phyloP scores from a whole-genome alignment of 768 basidiomycete species.

The Lentinula aciculospora region DNA sequence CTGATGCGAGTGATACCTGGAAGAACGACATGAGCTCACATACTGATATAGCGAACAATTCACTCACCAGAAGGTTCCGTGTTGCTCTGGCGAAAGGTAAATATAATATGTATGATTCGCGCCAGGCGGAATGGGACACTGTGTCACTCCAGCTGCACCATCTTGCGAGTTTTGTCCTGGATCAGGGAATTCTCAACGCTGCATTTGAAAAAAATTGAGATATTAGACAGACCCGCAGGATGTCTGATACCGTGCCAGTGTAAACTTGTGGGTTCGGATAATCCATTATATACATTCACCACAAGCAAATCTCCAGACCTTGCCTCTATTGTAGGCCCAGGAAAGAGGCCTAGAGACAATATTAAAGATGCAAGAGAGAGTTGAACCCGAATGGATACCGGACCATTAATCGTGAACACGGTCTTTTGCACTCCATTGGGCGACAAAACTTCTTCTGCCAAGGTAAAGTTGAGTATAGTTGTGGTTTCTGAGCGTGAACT shows the following conservation, averaged over 20 bases:
- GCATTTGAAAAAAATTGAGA: not conserved
- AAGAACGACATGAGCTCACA: not conserved
- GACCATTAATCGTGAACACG: constrained; percentile 2
- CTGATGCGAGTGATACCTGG: constrained; percentile 8
- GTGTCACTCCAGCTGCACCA: constrained; percentile 5
- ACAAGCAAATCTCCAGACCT: constrained; percentile 27
- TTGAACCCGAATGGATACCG: not conserved
- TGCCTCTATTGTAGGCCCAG: constrained; percentile 26
- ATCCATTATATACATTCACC: constrained; percentile 27
- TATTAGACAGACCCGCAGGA: not conserved
- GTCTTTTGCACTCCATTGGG: constrained; percentile 7
- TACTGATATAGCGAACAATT: not conserved
- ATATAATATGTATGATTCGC: constrained; percentile 3
- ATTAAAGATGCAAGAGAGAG: too few species aligned
- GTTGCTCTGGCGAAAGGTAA: constrained; percentile 1
- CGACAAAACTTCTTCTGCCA: not conserved
- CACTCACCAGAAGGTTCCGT: constrained; percentile 7
- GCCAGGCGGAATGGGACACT: constrained; percentile 7
- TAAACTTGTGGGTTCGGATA: constrained; percentile 24
- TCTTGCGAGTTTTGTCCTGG: constrained; percentile 5
- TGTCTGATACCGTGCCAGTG: constrained; percentile 22
- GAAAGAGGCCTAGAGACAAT: constrained; percentile 22
- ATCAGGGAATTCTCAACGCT: too few species aligned
- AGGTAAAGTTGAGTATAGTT: not conserved
- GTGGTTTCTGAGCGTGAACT: not conserved